Conservation (phyloP, 1,139 yeast species). For the Arxiozyma telluris region DNA sequence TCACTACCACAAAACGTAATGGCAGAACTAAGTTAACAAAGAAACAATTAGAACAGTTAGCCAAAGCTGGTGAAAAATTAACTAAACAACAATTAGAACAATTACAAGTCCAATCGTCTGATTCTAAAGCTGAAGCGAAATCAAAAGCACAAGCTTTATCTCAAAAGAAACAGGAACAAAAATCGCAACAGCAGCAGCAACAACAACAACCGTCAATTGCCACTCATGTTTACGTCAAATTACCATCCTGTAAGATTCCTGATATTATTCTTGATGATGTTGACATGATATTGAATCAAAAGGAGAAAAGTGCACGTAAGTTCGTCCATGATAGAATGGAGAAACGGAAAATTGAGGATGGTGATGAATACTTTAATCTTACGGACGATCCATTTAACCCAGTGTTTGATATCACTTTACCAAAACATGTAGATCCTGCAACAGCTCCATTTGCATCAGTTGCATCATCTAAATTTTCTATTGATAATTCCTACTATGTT, state of each 20-base stretch:
- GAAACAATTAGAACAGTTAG: slow-evolving; percentile 17
- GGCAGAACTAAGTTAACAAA: slow-evolving; percentile 14
- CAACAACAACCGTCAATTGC: slow-evolving; percentile 20
- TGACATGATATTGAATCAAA: slow-evolving; percentile 62
- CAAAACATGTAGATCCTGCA: slow-evolving; percentile 43
- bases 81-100: slow-evolving; percentile 20
- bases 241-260: slow-evolving; percentile 87
- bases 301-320: slow-evolving; percentile 66
- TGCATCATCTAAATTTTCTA: slow-evolving; percentile 63
- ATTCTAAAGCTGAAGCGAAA: slow-evolving; percentile 4
- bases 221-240: slow-evolving; percentile 71
- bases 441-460: slow-evolving; percentile 79
- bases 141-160: slow-evolving; percentile 8
- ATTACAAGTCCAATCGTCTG: slow-evolving; percentile 12
- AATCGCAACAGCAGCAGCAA: slow-evolving; percentile 11
- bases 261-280: slow-evolving; percentile 85
- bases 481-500: slow-evolving; percentile 49
- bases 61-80: slow-evolving; percentile 18
- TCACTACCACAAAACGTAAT: neutral
- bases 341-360: slow-evolving; percentile 63
- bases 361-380: slow-evolving; percentile 62
- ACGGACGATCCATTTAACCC: slow-evolving; percentile 92
- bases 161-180: slow-evolving; percentile 10
- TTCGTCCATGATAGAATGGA: slow-evolving; percentile 78
- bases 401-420: slow-evolving; percentile 60